Percentiles rank a stretch among this genome's conserved stretches.
phyloP scores from a whole-genome alignment of 2,329 filamentous ascomycete species.

The Chaetomiaceae sp. region DNA sequence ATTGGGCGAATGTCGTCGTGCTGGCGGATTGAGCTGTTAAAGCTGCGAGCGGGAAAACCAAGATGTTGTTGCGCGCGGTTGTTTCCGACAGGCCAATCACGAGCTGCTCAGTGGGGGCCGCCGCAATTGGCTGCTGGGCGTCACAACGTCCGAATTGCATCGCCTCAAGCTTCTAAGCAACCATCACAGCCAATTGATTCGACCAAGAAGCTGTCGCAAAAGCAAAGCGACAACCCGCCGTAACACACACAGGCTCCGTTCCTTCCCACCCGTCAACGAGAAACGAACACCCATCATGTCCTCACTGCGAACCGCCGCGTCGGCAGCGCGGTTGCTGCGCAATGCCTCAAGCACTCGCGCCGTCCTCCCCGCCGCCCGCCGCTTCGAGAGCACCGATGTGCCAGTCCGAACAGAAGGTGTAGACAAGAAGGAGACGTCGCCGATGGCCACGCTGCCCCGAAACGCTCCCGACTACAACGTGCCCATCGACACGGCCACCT shows the following conservation, averaged over 20 bases:
- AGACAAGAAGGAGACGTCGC: constrained; percentile 32
- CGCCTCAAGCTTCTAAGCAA: constrained; percentile 8
- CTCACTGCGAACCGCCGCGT: constrained; percentile 53
- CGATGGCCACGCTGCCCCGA: constrained; percentile 35
- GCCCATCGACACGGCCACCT: constrained; percentile 80
- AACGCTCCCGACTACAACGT: constrained; percentile 79
- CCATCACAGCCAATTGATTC: neutral
- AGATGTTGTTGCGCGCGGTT: constrained; percentile 30
- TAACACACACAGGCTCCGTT: neutral
- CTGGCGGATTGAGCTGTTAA: constrained; percentile 24
- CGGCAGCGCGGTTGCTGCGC: constrained; percentile 47
- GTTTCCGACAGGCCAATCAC: constrained; percentile 28
- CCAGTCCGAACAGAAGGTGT: constrained; percentile 33
- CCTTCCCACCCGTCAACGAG: constrained; percentile 3
- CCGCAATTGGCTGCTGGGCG: constrained; percentile 6
- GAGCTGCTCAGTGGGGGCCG: constrained; percentile 2
- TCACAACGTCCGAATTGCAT: constrained; percentile 10
- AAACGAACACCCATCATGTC: constrained; percentile 45
- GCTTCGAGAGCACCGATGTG: constrained; percentile 46
- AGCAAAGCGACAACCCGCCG: neutral
- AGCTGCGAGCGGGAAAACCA: constrained; percentile 21
- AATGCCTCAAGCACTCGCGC: constrained; percentile 35
- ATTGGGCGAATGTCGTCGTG: constrained; percentile 19
- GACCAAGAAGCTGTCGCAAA: neutral
- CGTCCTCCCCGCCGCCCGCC: constrained; percentile 41